A percentile compares a stretch with the other conserved stretches of the same genome.
Conservation (phyloP, 768 basidiomycete genomes). For the Trametes maxima region DNA sequence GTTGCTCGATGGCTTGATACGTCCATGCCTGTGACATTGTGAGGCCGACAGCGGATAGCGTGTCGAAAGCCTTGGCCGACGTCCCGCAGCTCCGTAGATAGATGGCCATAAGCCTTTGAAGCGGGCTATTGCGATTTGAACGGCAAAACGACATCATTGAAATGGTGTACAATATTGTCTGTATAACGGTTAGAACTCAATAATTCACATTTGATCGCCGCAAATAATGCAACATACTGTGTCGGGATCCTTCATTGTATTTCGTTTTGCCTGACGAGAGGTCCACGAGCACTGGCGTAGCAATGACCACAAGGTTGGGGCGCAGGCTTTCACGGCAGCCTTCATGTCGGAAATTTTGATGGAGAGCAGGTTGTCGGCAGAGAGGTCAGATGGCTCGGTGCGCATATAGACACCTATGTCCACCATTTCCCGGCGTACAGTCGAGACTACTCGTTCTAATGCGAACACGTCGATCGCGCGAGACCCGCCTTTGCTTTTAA, state of each 20-base stretch:
- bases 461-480: background rate
- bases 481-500: background rate
- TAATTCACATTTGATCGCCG: too few species aligned
- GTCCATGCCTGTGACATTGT: conserved; percentile 19
- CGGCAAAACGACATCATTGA: background rate
- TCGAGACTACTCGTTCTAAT: background rate
- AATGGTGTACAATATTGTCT: background rate
- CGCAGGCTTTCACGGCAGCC: background rate
- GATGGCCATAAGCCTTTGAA: background rate
- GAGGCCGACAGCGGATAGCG: conserved; percentile 9
- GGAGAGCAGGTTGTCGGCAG: background rate
- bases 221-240: background rate
- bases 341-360: background rate
- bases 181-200: background rate
- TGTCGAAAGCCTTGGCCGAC: conserved; percentile 10
- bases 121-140: background rate
- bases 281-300: background rate
- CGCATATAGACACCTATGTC: background rate
- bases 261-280: background rate
- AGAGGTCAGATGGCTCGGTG: background rate
- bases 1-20: background rate
- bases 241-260: background rate
- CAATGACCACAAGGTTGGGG: background rate
- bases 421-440: background rate
- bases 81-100: conserved; percentile 13